These are phyloP conservation scores for Scenedesmus sp. DNA, from an alignment of 163 green algal genomes.

Conservation along the genomic window DNA sequence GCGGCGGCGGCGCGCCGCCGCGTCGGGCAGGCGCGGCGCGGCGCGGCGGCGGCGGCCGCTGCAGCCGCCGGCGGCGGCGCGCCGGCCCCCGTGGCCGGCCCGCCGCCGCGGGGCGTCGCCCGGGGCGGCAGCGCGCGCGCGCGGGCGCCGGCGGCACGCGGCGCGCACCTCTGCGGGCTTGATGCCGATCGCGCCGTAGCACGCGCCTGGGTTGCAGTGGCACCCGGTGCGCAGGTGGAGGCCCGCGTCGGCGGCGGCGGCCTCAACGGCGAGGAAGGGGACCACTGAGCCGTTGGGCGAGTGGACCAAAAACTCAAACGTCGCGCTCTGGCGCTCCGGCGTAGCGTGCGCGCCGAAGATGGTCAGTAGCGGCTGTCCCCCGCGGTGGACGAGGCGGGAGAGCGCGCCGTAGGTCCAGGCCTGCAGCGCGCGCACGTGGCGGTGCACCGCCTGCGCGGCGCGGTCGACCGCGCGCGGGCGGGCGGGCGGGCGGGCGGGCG, in stretches of 20 bases:
- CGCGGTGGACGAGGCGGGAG: constrained; percentile 63
- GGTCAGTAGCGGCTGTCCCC: constrained; percentile 63
- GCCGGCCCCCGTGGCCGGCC: no score
- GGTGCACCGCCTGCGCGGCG: constrained; percentile 38
- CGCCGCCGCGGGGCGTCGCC: no score
- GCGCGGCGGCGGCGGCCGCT: neutral
- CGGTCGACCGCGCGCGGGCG: neutral
- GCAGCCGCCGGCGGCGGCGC: neutral
- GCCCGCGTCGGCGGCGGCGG: constrained; percentile 60
- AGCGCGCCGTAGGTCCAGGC: constrained; percentile 52
- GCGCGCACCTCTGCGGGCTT: constrained; percentile 56
- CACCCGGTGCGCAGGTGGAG: constrained; percentile 70
- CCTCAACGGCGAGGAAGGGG: constrained; percentile 63
- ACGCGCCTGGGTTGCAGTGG: constrained; percentile 83
- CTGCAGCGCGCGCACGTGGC: constrained; percentile 53
- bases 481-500: neutral
- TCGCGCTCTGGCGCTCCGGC: constrained; percentile 63
- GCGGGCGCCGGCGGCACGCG: neutral
- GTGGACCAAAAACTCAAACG: constrained; percentile 80
- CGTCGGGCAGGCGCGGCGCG: neutral
- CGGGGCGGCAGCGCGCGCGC: no score
- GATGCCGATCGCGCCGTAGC: constrained; percentile 69
- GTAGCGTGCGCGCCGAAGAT: constrained; percentile 73
- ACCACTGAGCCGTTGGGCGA: constrained; percentile 51
- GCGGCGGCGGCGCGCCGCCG: neutral